Base-by-base conservation (phyloP, 345 rosid species). In the Rhodamnia argentea region DNA sequence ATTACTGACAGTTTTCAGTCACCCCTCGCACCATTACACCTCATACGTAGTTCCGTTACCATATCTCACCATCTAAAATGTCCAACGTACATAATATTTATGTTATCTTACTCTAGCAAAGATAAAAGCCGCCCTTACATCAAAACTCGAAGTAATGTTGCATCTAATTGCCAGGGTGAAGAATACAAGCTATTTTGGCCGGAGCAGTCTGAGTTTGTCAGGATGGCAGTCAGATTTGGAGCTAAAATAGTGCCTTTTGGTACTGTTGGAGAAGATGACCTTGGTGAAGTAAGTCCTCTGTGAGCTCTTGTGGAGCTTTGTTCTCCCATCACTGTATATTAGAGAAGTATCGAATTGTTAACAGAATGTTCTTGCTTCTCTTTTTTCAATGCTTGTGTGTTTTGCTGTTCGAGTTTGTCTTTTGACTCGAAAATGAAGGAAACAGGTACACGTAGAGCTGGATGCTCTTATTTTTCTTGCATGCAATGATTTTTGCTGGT, bases 241-340 rank as follows among this genome's bases (percentile, higher is more conserved):
- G 95, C 99, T 3, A 96, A 90, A 86, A 94, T 96, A 27, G 91
- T 95, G 84, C 97, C 99, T 62, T 96, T 96, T 87, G 98, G 98
- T 86, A 93, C 86, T 50, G 94, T 94, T 83, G 98, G 98, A 85
- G 97, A 93, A 91, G 97, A 96, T 81, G 98, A 95, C 86, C 51
- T 93, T 51, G 93, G 88, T 60, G 88, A 96, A 47, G 98, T 95
- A 90, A 90, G 91, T 83, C 62, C 15, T 32, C 23, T 7, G 44
- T 62, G 74, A 27, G 74, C 32, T 60, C 32, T 15, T 62, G 23
- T 62, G 3, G 44, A 64, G 44, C 47, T 70, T 62, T 70, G 78
- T 9, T 7, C 47, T 70, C 24, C 78, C 44, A 32, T 64, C 76
- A 32, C 18, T 18, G 57, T 55, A 55, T 6, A 7, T 20, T 18